Percentiles rank a stretch among this genome's conserved stretches.
Conservation (phyloP, 306 rosid genomes). For the Cucurbita argyrosperma region DNA sequence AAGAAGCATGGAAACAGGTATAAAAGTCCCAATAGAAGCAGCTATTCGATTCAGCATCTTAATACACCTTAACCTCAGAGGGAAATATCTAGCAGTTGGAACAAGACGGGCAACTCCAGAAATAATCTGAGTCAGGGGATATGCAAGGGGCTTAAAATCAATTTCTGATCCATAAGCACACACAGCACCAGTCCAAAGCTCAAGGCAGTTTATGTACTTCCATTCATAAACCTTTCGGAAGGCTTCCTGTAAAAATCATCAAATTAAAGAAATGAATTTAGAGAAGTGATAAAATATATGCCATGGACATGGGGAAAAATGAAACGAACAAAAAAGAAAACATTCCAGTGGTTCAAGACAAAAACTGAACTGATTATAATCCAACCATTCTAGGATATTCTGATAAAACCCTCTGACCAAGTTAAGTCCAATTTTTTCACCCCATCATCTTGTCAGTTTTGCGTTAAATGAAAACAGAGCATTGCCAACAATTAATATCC, state of each 20-base stretch:
- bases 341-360: neutral
- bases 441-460: neutral
- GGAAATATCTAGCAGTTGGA: conserved; percentile 80
- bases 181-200: conserved; percentile 79
- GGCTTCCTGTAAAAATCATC: conserved; percentile 50
- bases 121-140: conserved; percentile 78
- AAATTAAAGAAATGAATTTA: neutral
- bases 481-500: neutral
- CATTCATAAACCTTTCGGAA: conserved; percentile 88
- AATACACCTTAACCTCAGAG: conserved; percentile 70
- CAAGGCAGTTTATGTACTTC: conserved; percentile 88
- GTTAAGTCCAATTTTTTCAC: neutral
- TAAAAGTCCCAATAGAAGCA: conserved; percentile 45
- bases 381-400: neutral
- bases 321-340: neutral
- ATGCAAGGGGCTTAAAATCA: conserved; percentile 77
- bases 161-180: conserved; percentile 58
- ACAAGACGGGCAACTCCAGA: conserved; percentile 79
- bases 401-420: neutral
- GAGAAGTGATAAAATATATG: neutral
- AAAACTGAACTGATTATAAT: neutral
- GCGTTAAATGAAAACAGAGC: neutral
- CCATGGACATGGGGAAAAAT: neutral
- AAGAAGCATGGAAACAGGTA: conserved; percentile 78
- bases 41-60: conserved; percentile 75